A percentile compares a stretch with the other conserved stretches of the same genome.
Conservation (phyloP, 164 flowering plant genomes). For the Magnolia changhungtana region DNA sequence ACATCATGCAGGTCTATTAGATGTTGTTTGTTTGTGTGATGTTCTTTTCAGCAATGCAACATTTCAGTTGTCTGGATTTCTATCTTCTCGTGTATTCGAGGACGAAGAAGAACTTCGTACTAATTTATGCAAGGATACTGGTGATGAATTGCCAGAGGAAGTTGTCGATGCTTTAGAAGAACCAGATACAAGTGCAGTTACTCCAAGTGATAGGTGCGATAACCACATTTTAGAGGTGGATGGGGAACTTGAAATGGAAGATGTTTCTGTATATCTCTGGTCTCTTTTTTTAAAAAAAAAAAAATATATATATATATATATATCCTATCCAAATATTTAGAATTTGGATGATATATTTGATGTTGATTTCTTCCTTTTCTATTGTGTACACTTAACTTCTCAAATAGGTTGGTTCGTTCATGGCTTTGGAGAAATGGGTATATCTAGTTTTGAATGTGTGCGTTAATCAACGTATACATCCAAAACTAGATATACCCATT, state of each 20-base stretch:
- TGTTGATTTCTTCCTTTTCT: too few relatives aligned
- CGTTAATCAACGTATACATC: too few relatives aligned
- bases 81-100: constrained; percentile 64
- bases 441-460: too few relatives aligned
- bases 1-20: not conserved
- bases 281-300: too few relatives aligned
- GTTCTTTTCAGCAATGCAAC: constrained; percentile 74
- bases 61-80: constrained; percentile 86
- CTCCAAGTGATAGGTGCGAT: constrained; percentile 57
- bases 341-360: too few relatives aligned
- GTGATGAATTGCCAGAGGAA: constrained; percentile 31
- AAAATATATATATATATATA: too few relatives aligned
- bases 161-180: constrained; percentile 28
- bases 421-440: too few relatives aligned
- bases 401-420: too few relatives aligned
- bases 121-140: constrained; percentile 33
- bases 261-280: constrained; percentile 42
- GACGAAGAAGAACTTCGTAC: constrained; percentile 63
- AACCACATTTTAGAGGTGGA: constrained; percentile 72
- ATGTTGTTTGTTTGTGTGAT: not conserved
- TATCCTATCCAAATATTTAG: too few relatives aligned
- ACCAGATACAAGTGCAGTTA: constrained; percentile 31
- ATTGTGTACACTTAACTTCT: too few relatives aligned
- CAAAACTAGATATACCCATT: too few relatives aligned
- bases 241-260: constrained; percentile 96